Percentiles rank a stretch among this genome's conserved stretches.
phyloP scores from a whole-genome alignment of 768 basidiomycete genomes.

The Pleurotus citrinopileatus region DNA sequence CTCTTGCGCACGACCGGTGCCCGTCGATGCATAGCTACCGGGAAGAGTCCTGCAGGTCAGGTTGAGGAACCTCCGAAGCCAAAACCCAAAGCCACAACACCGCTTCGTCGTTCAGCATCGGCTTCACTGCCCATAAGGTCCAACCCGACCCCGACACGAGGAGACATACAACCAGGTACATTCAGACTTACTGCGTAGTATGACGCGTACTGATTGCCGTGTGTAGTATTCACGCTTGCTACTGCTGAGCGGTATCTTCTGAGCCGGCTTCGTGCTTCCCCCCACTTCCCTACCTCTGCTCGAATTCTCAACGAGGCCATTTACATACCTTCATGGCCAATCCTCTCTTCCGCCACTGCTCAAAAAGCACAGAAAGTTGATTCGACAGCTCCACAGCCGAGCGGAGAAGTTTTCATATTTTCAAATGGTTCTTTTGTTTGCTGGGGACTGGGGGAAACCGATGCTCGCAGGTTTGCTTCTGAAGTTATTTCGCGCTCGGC shows the following conservation, averaged over 20 bases:
- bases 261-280: slow-evolving; percentile 50
- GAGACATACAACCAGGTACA: slow-evolving; percentile 55
- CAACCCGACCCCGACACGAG: slow-evolving; percentile 83
- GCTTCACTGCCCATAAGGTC: slow-evolving; percentile 84
- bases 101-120: slow-evolving; percentile 78
- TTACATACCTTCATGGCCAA: slow-evolving; percentile 47
- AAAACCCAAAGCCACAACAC: slow-evolving; percentile 81
- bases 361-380: slow-evolving; percentile 31
- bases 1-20: background rate
- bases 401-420: slow-evolving; percentile 87
- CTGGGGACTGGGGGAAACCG: slow-evolving; percentile 82
- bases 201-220: slow-evolving; percentile 19
- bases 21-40: background rate
- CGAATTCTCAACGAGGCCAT: slow-evolving; percentile 71
- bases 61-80: slow-evolving; percentile 38
- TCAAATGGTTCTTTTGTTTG: slow-evolving; percentile 86
- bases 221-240: slow-evolving; percentile 73
- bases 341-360: background rate
- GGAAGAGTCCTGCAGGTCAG: background rate
- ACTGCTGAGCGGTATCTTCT: slow-evolving; percentile 85
- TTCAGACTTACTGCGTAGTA: slow-evolving; percentile 30
- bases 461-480: slow-evolving; percentile 64
- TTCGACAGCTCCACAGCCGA: slow-evolving; percentile 37
- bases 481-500: slow-evolving; percentile 55
- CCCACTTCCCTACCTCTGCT: slow-evolving; percentile 50